A percentile compares a stretch with the other conserved stretches of the same genome.
These are phyloP conservation scores for Dendrothele bispora DNA, from an alignment of 768 basidiomycete species.

Conservation along the genomic window DNA sequence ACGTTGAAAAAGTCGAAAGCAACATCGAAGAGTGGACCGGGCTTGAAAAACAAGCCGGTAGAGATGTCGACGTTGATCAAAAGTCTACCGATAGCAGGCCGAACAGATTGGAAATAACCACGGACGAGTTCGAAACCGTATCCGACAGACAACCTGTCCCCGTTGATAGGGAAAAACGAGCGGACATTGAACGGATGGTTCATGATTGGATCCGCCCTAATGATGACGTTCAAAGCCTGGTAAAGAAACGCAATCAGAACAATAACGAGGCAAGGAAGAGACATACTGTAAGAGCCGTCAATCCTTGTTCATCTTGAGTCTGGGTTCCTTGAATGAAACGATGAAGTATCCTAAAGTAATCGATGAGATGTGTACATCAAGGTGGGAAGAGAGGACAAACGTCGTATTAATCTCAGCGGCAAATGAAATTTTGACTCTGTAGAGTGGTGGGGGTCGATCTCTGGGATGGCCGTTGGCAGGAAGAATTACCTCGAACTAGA, in stretches of 20 bases:
- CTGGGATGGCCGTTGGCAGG: slow-evolving; percentile 19
- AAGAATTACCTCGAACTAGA: neutral
- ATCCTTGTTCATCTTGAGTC: slow-evolving; percentile 64
- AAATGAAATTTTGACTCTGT: slow-evolving; percentile 52
- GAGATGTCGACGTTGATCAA: slow-evolving; percentile 79
- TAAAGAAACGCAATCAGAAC: neutral
- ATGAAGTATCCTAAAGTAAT: slow-evolving; percentile 57
- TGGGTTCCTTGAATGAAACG: slow-evolving; percentile 66
- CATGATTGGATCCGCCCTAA: slow-evolving; percentile 72
- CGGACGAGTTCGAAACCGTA: slow-evolving; percentile 71
- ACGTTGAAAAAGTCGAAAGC: slow-evolving; percentile 61
- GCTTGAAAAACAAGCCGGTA: slow-evolving; percentile 73
- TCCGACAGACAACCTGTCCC: slow-evolving; percentile 51
- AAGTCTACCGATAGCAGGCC: slow-evolving; percentile 63
- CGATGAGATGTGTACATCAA: too few relatives aligned
- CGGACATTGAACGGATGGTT: slow-evolving; percentile 71
- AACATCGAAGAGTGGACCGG: slow-evolving; percentile 57
- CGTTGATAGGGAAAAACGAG: slow-evolving; percentile 68
- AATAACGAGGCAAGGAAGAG: neutral
- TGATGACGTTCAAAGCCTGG: slow-evolving; percentile 72
- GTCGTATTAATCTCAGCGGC: slow-evolving; percentile 56
- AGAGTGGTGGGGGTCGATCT: slow-evolving; percentile 45
- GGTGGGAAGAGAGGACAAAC: too few relatives aligned
- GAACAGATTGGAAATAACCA: slow-evolving; percentile 79
- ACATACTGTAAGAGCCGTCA: slow-evolving; percentile 62